Conservation (phyloP, 106 monocot species). For the Triglochin maritima region DNA sequence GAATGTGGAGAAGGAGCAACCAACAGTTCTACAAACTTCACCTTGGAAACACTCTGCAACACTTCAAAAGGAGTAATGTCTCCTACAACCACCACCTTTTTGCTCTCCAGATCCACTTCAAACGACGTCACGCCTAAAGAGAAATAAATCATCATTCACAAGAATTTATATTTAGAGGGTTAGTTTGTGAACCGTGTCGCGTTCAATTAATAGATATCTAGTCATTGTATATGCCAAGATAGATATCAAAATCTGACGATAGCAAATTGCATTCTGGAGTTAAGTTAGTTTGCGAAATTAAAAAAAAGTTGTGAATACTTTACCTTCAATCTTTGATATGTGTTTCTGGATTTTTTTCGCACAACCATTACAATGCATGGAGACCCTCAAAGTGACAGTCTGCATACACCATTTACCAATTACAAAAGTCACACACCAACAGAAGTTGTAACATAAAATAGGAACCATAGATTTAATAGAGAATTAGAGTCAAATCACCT, state of each 20-base stretch:
- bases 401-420: background rate
- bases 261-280: background rate
- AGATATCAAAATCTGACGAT: background rate
- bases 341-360: constrained; percentile 16
- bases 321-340: constrained; percentile 20
- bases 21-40: constrained; percentile 17
- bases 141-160: background rate
- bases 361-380: constrained; percentile 24
- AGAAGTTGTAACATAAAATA: background rate
- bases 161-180: background rate
- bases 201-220: too few relatives aligned
- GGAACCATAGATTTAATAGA: background rate
- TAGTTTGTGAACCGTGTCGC: background rate
- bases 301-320: background rate
- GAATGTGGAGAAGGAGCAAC: background rate
- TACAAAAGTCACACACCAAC: background rate
- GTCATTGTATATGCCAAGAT: background rate
- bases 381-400: constrained; percentile 14
- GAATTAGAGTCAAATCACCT: background rate
- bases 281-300: background rate
- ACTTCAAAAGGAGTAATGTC: constrained; percentile 19
- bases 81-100: constrained; percentile 18
- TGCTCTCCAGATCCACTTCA: constrained; percentile 21
- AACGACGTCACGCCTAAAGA: constrained; percentile 19
- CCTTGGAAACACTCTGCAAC: constrained; percentile 19